Base-by-base conservation (phyloP, 768 basidiomycete species). In the Amylocystis lapponica region DNA sequence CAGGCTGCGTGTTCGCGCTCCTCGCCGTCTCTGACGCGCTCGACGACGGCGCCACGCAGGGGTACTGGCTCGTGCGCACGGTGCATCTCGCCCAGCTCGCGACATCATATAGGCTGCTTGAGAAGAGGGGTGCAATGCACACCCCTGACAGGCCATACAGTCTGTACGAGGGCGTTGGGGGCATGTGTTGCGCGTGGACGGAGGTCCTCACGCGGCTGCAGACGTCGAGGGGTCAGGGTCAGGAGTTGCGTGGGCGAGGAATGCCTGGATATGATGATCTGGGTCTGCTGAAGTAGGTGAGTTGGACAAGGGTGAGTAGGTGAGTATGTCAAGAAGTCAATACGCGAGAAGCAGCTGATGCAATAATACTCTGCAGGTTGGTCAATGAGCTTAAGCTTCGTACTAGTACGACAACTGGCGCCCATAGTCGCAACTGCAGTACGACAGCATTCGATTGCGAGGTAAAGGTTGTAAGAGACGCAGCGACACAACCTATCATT, bases 181-280 rank as follows among this genome's bases (percentile, higher is more conserved):
- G 79, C 20, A 73, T 76, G 69, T 78, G 76, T 48, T 72, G 71
- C 49, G 76, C 76, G 12, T 80, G 72, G 74, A 68, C 63, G 14
- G 73, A 74, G 47, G 60, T 77, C 35, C 34, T 52, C 23, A 37
- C 37, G 22, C 38, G 55, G 27, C 27, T 57, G 11, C 32, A 29
- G 34, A 39, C 25, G 29, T 25, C 25, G 32, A 25, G 22, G 13
- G 42, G 35, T 6, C 19, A 26, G 11, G 47, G 30, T 25, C 45
- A 31, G 40, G 35, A 20, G 26, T n/a, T 22, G 34, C 31, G 34
- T 33, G 30, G 30, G 31, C 36, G 41, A 3, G 56, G 54, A 14
- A 57, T 60, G 56, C 56, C 54, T 5, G 58, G 50, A 25, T 60
- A 49, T 27, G 52, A 54, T 30, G 58, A 59, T 41, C 17, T 59